Base-by-base conservation (phyloP, 257 asterid species). In the Cinchona pubescens region DNA sequence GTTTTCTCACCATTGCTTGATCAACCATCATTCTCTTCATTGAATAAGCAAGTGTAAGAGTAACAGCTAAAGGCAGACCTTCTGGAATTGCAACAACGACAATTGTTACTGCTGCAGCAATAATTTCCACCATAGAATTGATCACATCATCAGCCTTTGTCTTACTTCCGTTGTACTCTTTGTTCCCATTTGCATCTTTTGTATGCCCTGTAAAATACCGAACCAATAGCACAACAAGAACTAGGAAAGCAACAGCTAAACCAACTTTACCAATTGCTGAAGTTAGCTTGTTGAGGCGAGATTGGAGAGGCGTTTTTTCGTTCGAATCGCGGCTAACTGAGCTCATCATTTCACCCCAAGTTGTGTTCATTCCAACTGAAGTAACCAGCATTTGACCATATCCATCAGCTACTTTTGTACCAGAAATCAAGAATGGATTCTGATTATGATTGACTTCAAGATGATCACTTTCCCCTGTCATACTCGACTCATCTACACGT, bases 21-120 rank as follows among this genome's bases (percentile, higher is more conserved):
- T 87, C 90, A 8, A 78, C 76, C 90, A 87, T 86, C 92, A 87
- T 87, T 62, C 87, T 65, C 59, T 88, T 86, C 90, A 88, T 86
- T 0, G 86, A 88, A 43, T 84, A 84, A 4, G 92, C 89, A 37
- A 88, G 86, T 51, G 90, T 84, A 27, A 88, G 85, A 4, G 89
- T 86, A 16, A 88, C 83, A 6, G 87, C 92, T 49, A 88, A 67
- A 12, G 89, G 92, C 46, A 88, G 72, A 4, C 92, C 92, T 75
- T 86, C 92, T 1, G 92, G 92, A 29, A 88, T 86, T 0, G 88
- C 88, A 7, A 79, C 90, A 37, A 88, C 90, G 1, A 88, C 84
- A 37, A 88, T 84, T 11, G 85, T 83, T 35, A 86, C 89, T 1
- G 89, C 89, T 9, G 82, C 78, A 13, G 90, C 82, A 5, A 88